These are phyloP conservation scores for Boechera divaricarpa DNA, from an alignment of 345 rosid genomes.

Conservation along the genomic window DNA sequence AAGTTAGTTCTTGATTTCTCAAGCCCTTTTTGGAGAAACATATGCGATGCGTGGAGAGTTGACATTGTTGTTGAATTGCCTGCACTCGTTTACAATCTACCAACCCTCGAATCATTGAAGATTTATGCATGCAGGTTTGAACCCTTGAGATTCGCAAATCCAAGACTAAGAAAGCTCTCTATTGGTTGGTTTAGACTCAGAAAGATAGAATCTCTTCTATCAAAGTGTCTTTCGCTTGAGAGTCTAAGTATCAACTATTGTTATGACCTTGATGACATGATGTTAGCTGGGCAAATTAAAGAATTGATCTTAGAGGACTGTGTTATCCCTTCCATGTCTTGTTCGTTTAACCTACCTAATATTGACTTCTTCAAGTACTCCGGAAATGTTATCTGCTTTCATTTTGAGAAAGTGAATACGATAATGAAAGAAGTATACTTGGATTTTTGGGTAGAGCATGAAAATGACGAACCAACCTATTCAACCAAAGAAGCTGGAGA, in stretches of 20 bases:
- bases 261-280: neutral
- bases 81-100: slow-evolving; percentile 1
- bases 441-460: neutral
- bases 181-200: neutral
- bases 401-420: neutral
- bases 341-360: neutral
- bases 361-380: slow-evolving; percentile 7
- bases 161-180: neutral
- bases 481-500: neutral
- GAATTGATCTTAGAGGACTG: neutral
- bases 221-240: neutral
- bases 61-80: slow-evolving; percentile 43
- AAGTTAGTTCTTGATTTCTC: slow-evolving; percentile 50
- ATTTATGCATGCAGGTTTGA: slow-evolving; percentile 44
- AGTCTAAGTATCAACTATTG: neutral
- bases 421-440: neutral
- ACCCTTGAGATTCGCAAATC: neutral
- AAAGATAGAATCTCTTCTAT: neutral
- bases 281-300: neutral
- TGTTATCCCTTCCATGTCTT: neutral
- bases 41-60: neutral
- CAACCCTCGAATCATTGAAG: slow-evolving; percentile 39
- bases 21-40: slow-evolving; percentile 39
- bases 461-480: neutral
- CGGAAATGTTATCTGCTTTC: neutral